Percentiles rank a stretch among this genome's conserved stretches.
Evolutionary conservation across 768 basidiomycete species (phyloP).

Genomic region (Termitomyces sp.): DNA sequence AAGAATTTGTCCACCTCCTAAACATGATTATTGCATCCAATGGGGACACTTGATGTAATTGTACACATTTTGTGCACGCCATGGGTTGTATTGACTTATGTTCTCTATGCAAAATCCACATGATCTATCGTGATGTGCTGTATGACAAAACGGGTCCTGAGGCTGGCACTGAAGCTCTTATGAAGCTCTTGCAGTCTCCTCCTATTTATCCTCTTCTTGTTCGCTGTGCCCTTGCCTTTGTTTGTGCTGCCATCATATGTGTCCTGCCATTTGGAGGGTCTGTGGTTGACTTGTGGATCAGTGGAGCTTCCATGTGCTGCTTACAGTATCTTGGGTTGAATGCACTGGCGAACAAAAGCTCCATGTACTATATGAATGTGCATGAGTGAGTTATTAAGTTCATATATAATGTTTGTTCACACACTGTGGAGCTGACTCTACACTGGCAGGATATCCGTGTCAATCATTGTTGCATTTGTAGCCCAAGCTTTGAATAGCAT

Average conservation of each 20-base stretch:
- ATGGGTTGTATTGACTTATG: conserved; percentile 80
- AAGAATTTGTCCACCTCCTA: conserved; percentile 80
- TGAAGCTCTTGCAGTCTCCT: conserved; percentile 55
- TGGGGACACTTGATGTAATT: conserved; percentile 61
- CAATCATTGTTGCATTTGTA: conserved; percentile 81
- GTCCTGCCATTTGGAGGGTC: conserved; percentile 82
- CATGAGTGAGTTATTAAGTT: too few relatives aligned
- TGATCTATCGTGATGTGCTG: too few relatives aligned
- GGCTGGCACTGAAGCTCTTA: conserved; percentile 70
- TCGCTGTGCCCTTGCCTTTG: too few relatives aligned
- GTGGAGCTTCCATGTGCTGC: conserved; percentile 63
- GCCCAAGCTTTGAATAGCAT: conserved; percentile 79
- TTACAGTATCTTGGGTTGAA: conserved; percentile 81
- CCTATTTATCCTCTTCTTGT: too few relatives aligned
- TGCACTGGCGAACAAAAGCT: conserved; percentile 80
- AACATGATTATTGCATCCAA: conserved; percentile 80
- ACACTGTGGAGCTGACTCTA: neutral
- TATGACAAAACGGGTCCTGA: conserved; percentile 78
- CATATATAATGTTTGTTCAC: neutral
- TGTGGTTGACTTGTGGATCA: conserved; percentile 80
- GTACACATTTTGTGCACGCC: conserved; percentile 86
- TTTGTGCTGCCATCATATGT: too few relatives aligned
- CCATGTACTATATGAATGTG: conserved; percentile 60
- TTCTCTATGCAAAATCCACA: conserved; percentile 78
- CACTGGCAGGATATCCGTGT: conserved; percentile 67